A percentile compares a stretch with the other conserved stretches of the same genome.
Evolutionary conservation across 352 stramenopile species (phyloP).

Genomic region (Phytophthora multivora): DNA sequence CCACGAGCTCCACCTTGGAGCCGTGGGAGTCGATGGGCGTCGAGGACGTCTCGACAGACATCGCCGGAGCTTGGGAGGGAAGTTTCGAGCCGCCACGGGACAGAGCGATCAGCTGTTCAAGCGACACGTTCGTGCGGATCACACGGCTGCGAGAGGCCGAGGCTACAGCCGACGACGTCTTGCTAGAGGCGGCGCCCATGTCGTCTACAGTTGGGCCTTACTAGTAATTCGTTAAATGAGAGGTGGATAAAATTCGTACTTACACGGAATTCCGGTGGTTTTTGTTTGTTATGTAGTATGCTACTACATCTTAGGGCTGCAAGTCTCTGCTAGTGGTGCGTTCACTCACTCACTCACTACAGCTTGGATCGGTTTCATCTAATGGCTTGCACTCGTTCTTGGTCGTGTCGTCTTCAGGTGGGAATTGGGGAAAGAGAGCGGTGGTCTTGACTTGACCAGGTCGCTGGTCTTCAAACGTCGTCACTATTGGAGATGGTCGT

Average conservation of each 20-base stretch:
- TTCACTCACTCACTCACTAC: conserved; percentile 14
- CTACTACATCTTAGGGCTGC: conserved; percentile 2
- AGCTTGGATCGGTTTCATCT: conserved; percentile 10
- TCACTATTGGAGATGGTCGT: conserved; percentile 1
- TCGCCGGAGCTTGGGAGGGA: not conserved
- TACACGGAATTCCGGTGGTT: conserved; percentile 20
- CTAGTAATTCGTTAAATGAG: conserved; percentile 26
- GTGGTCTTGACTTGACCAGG: conserved; percentile 3
- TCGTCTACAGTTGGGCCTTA: no score
- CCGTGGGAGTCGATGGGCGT: conserved; percentile 26
- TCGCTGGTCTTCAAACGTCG: not conserved
- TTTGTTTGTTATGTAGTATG: conserved; percentile 4
- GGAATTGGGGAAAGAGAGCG: conserved; percentile 7
- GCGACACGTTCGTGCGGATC: conserved; percentile 48
- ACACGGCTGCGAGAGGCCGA: conserved; percentile 23
- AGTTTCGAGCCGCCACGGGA: conserved; percentile 12
- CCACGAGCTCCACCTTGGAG: conserved; percentile 39
- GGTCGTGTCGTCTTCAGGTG: conserved; percentile 15
- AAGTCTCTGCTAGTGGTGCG: conserved; percentile 17
- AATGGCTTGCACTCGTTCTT: conserved; percentile 14
- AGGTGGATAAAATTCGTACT: conserved; percentile 18
- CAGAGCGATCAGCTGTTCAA: conserved; percentile 39
- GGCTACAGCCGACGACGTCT: conserved; percentile 19
- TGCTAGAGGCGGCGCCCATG: conserved; percentile 42
- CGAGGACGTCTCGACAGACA: conserved; percentile 31